Percentiles rank a stretch among this genome's conserved stretches.
These are phyloP conservation scores for Detonula confervacea DNA, from an alignment of 352 stramenopile genomes.

Conservation along the genomic window DNA sequence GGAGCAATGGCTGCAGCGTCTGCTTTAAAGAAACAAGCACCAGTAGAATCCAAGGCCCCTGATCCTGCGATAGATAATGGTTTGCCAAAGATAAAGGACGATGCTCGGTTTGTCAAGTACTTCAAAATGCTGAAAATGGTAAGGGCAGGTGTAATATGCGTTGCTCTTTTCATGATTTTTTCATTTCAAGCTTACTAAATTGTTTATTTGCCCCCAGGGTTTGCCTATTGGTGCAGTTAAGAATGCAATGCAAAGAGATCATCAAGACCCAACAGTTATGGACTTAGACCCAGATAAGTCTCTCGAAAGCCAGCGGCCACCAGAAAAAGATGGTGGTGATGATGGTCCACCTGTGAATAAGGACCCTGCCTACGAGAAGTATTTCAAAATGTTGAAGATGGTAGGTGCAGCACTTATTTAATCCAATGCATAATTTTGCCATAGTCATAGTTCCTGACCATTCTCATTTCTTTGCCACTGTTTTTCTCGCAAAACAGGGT, in stretches of 20 bases:
- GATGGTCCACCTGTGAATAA: conserved; percentile 65
- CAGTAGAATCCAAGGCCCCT: background rate
- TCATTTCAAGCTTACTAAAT: too few species aligned
- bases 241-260: conserved; percentile 72
- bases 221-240: conserved; percentile 76
- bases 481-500: too few species aligned
- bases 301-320: conserved; percentile 40
- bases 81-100: conserved; percentile 9
- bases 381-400: conserved; percentile 84
- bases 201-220: too few species aligned
- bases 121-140: conserved; percentile 85
- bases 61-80: background rate
- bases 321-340: conserved; percentile 45
- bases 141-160: background rate
- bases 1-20: background rate
- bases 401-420: too few species aligned
- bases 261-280: conserved; percentile 70
- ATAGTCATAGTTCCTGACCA: too few species aligned
- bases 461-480: too few species aligned
- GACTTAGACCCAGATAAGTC: conserved; percentile 68
- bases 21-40: background rate
- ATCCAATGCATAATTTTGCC: too few species aligned
- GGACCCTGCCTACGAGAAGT: conserved; percentile 77
- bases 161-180: background rate
- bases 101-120: conserved; percentile 53